Conservation (phyloP, 139 green algal species). For the Coelastrella sp. region DNA sequence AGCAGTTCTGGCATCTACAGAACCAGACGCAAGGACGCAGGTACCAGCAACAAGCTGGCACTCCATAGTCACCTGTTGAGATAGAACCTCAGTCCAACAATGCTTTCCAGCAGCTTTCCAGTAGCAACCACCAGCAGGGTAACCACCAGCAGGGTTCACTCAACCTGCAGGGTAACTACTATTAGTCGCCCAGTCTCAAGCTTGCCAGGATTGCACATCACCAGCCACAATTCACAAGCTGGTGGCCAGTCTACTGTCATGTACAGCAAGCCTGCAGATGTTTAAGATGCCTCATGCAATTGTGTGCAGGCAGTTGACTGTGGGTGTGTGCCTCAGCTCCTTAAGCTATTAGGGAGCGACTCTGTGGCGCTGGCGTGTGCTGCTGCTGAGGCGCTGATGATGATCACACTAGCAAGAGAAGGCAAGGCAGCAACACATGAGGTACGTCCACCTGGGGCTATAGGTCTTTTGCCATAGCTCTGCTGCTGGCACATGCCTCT, state of each 20-base stretch:
- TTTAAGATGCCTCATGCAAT: neutral
- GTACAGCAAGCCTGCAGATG: too few species aligned
- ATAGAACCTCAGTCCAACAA: too few species aligned
- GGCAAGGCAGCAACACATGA: conserved; percentile 64
- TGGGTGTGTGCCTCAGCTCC: conserved; percentile 27
- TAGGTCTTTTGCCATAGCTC: neutral
- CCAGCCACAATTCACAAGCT: too few species aligned
- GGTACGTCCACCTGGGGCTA: neutral
- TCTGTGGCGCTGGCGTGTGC: neutral
- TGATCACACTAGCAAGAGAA: conserved; percentile 56
- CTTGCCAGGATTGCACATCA: too few species aligned
- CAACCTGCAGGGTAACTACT: too few species aligned
- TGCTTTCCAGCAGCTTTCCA: too few species aligned
- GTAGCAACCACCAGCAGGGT: too few species aligned
- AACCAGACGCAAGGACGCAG: neutral
- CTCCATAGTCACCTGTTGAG: too few species aligned
- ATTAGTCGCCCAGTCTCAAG: too few species aligned
- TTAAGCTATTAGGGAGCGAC: neutral
- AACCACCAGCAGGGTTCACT: too few species aligned
- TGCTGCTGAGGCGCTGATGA: conserved; percentile 58
- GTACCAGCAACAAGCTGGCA: neutral
- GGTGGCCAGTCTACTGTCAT: too few species aligned
- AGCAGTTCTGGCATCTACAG: conserved; percentile 11
- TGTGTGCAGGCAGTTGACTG: conserved; percentile 23
- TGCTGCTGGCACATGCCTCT: too few species aligned